Evolutionary conservation across 306 rosid species (phyloP), one percentile per base, ranked within the genome.

Genomic region (Albizia julibrissin): DNA sequence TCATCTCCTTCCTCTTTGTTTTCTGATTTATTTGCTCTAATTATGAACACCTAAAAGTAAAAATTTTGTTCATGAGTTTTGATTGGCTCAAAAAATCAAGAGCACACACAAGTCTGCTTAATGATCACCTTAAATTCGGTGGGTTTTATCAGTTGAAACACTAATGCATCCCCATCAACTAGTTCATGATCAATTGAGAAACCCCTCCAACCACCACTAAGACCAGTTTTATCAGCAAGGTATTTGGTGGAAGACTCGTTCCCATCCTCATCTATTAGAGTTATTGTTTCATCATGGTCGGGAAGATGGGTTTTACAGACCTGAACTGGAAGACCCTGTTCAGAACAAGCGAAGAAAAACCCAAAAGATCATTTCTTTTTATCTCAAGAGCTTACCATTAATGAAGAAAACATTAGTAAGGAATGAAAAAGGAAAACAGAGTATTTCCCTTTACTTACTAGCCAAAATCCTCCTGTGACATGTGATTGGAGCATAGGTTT

Each of bases 141-240:
- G 14, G 86, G 92, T 46, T 71, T 80, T 46, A 85, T 78, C 75
- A 89, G 50, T n/a, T 91, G 94, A 74, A 89, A 91, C 74, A 91
- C 92, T 79, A 91, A 40, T 5, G 94, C 87, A 84, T 91, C 94
- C 66, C 92, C 94, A 89, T 91, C 91, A 61, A 87, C 88, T 72
- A 91, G 83, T 52, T 86, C 84, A 85, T 91, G 92, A 69, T 88
- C 87, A 67, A 86, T 84, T 33, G 93, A 69, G 40, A 88, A 90
- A 29, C 91, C 93, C 76, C 82, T 87, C 93, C 93, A 90, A 43
- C 75, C 75, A 29, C 56, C 75, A 44, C 75, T 71, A 13, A 71
- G 58, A 24, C 56, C 75, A 0, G 75, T 24, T 71, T 22, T 71
- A 22, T 71, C 34, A 44, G 75, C 75, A 71, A 43, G 75, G 56